Conservation (phyloP, 2,329 filamentous ascomycete species). For the Microthyrium microscopicum region DNA sequence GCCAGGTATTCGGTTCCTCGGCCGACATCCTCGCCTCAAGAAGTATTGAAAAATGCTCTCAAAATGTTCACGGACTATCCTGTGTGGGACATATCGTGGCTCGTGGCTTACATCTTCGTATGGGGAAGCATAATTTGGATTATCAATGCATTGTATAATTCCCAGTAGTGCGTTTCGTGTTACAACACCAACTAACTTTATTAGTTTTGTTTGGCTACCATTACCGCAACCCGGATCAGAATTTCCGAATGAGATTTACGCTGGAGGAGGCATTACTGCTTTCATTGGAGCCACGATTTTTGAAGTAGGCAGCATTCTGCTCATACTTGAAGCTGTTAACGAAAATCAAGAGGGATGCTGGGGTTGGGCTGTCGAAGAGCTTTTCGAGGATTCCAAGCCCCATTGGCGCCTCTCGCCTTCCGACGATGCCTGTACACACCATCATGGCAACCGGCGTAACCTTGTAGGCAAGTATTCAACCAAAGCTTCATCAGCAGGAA, state of each 20-base stretch:
- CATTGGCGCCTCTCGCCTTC: slow-evolving; percentile 6
- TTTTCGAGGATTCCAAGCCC: slow-evolving; percentile 4
- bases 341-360: slow-evolving; percentile 48
- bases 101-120: slow-evolving; percentile 38
- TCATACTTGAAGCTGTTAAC: slow-evolving; percentile 54
- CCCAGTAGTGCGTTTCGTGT: background rate
- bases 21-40: slow-evolving; percentile 17
- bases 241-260: slow-evolving; percentile 36
- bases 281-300: slow-evolving; percentile 54
- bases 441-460: slow-evolving; percentile 19
- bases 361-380: slow-evolving; percentile 45
- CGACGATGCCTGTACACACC: slow-evolving; percentile 16
- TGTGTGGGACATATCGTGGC: slow-evolving; percentile 40
- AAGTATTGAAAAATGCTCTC: slow-evolving; percentile 22
- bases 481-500: too few species aligned
- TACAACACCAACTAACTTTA: slow-evolving; percentile 8
- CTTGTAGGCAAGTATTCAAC: slow-evolving; percentile 16
- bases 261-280: slow-evolving; percentile 44
- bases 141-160: slow-evolving; percentile 31
- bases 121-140: slow-evolving; percentile 29
- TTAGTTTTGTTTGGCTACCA: slow-evolving; percentile 45
- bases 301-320: slow-evolving; percentile 43
- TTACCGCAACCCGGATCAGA: slow-evolving; percentile 33
- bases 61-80: slow-evolving; percentile 35
- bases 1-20: slow-evolving; percentile 16